Evolutionary conservation across 257 asterid genomes (phyloP), one percentile per base, ranked within the genome.

Genomic region (Nicotiana obtusifolia): DNA sequence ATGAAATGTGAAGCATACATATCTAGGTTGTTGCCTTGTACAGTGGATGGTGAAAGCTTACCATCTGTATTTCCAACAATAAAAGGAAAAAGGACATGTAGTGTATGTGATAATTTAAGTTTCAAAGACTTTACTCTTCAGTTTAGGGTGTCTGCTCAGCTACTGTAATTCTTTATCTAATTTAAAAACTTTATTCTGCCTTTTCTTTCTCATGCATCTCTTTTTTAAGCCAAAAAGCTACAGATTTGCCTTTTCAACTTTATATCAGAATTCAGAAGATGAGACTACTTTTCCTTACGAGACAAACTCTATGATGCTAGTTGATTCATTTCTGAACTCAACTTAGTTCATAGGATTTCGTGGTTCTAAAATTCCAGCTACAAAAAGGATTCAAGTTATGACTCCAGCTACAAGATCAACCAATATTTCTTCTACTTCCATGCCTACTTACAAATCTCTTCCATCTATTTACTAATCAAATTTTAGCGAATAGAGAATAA

Each of bases 11-110:
- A 66, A 68, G 71, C 30, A 88, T 85, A 31, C 76, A 68, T 80
- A 77, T 80, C 47, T 84, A 66, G 87, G 86, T 77, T 83, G 80
- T 64, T 80, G 83, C 83, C 82, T 66, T 87, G 90, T 87, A 86
- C 85, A 87, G 88, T 82, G 82, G 87, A 81, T 82, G 80, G 85
- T 79, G 82, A 59, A 83, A 84, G 83, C 83, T 86, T 67, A 62
- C 81, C 71, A 83, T 64, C 87, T 87, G 49, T 83, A 54, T 81
- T 85, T 79, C 87, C 76, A 75, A 60, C 84, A 86, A 83, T 83
- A 86, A 85, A 85, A 65, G 71, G 78, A 57, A 79, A 54, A 69
- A 35, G 15, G 57, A 30, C 67, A 49, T 49, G 62, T 24, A 49
- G 79, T 49, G 79, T 49, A 24, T 49, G 79, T 75, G 79, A 73